Conservation (phyloP, 2,329 filamentous ascomycete genomes). For the Rachicladosporium sp. region DNA sequence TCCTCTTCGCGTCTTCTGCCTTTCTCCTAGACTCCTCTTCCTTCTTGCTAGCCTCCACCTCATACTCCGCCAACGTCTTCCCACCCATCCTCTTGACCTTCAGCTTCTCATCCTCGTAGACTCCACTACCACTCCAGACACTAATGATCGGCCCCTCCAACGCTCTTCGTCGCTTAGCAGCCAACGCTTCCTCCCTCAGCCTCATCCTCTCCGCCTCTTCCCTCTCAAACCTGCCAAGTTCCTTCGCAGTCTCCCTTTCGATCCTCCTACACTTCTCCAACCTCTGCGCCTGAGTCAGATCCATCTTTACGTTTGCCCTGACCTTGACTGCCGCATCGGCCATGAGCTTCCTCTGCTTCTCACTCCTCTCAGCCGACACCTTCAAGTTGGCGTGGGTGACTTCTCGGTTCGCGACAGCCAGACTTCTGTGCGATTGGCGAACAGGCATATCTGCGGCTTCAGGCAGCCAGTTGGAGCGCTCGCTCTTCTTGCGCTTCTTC, state of each 20-base stretch:
- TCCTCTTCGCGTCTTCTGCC: constrained; percentile 3
- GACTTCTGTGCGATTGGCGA: constrained; percentile 48
- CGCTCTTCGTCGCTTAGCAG: constrained; percentile 75
- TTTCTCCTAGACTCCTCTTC: constrained; percentile 4
- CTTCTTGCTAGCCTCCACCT: constrained; percentile 3
- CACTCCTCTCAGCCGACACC: constrained; percentile 56
- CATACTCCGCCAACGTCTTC: constrained; percentile 14
- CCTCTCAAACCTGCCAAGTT: constrained; percentile 86
- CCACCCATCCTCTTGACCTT: constrained; percentile 36
- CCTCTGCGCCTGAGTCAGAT: constrained; percentile 78
- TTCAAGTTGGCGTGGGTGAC: constrained; percentile 56
- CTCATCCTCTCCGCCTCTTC: constrained; percentile 81
- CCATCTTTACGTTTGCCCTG: constrained; percentile 64
- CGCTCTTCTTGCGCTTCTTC: constrained; percentile 64
- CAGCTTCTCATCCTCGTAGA: constrained; percentile 66
- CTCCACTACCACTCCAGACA: constrained; percentile 84
- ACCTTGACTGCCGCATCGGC: constrained; percentile 44
- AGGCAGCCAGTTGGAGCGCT: constrained; percentile 58
- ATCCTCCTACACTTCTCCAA: constrained; percentile 37
- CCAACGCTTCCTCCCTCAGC: constrained; percentile 68
- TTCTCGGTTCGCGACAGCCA: constrained; percentile 49
- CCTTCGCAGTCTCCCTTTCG: constrained; percentile 69
- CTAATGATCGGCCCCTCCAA: constrained; percentile 81
- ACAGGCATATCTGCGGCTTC: constrained; percentile 49
- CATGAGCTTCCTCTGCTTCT: constrained; percentile 57